Conservation (phyloP, 1,139 yeast genomes). For the Hanseniaspora uvarum region DNA sequence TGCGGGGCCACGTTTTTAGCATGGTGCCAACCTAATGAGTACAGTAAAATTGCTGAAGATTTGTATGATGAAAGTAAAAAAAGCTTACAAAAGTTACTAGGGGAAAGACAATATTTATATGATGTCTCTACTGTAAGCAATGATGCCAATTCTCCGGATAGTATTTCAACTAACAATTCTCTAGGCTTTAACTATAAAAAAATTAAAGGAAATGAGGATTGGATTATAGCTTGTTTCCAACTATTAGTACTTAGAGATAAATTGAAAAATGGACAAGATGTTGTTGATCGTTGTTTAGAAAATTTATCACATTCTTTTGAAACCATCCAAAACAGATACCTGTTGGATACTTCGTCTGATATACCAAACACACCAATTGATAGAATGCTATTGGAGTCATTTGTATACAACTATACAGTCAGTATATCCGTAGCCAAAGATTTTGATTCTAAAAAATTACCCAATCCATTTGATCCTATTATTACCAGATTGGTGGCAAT, state of each 20-base stretch:
- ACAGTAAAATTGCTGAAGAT: slow-evolving; percentile 19
- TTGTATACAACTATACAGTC: slow-evolving; percentile 34
- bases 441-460: slow-evolving; percentile 23
- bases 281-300: slow-evolving; percentile 22
- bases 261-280: slow-evolving; percentile 21
- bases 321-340: slow-evolving; percentile 20
- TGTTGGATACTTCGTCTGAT: slow-evolving; percentile 18
- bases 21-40: slow-evolving; percentile 22
- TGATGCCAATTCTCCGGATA: slow-evolving; percentile 12
- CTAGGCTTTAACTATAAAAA: slow-evolving; percentile 4
- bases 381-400: slow-evolving; percentile 34
- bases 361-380: slow-evolving; percentile 23
- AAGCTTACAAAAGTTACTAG: slow-evolving; percentile 14
- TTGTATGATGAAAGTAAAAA: slow-evolving; percentile 20
- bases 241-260: slow-evolving; percentile 21
- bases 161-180: neutral
- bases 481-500: slow-evolving; percentile 30
- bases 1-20: slow-evolving; percentile 23
- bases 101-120: slow-evolving; percentile 14
- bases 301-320: slow-evolving; percentile 21
- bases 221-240: slow-evolving; percentile 23
- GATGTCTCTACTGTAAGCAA: neutral
- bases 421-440: slow-evolving; percentile 27
- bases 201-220: slow-evolving; percentile 21
- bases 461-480: slow-evolving; percentile 33